These are phyloP conservation scores for Cutaneotrichosporon sp. DNA, from an alignment of 1,284 basidiomycete species.

Conservation along the genomic window DNA sequence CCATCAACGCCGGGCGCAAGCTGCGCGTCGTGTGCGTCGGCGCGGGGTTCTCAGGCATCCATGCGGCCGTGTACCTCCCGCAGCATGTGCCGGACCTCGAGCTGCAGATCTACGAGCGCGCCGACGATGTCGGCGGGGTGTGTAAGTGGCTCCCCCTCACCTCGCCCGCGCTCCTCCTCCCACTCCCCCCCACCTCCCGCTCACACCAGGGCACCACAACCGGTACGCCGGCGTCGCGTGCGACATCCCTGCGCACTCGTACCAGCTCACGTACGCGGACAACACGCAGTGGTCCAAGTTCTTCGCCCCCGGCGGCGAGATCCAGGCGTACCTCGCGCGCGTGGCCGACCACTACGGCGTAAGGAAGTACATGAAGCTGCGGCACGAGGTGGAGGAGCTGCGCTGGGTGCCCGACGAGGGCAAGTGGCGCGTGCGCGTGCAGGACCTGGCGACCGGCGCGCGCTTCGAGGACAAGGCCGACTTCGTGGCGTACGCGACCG, in stretches of 20 bases:
- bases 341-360: conserved; percentile 32
- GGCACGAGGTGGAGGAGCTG: conserved; percentile 32
- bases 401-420: conserved; percentile 30
- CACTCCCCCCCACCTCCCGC: neutral
- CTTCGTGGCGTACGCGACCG: conserved; percentile 41
- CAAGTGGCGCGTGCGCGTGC: conserved; percentile 31
- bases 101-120: conserved; percentile 19
- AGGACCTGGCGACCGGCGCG: conserved; percentile 14
- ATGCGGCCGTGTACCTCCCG: conserved; percentile 12
- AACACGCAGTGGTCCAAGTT: conserved; percentile 32
- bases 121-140: conserved; percentile 22
- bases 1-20: conserved; percentile 3
- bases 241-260: conserved; percentile 38
- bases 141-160: too few relatives aligned
- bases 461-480: conserved; percentile 30
- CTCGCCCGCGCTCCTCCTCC: too few relatives aligned
- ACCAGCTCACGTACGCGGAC: conserved; percentile 28
- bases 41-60: conserved; percentile 20
- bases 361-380: conserved; percentile 32
- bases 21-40: conserved; percentile 22
- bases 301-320: conserved; percentile 35
- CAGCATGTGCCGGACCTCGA: conserved; percentile 17
- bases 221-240: conserved; percentile 38
- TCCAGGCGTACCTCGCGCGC: conserved; percentile 34
- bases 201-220: conserved; percentile 32